These are phyloP conservation scores for Gymnopilus junonius DNA, from an alignment of 768 basidiomycete species.

Conservation along the genomic window DNA sequence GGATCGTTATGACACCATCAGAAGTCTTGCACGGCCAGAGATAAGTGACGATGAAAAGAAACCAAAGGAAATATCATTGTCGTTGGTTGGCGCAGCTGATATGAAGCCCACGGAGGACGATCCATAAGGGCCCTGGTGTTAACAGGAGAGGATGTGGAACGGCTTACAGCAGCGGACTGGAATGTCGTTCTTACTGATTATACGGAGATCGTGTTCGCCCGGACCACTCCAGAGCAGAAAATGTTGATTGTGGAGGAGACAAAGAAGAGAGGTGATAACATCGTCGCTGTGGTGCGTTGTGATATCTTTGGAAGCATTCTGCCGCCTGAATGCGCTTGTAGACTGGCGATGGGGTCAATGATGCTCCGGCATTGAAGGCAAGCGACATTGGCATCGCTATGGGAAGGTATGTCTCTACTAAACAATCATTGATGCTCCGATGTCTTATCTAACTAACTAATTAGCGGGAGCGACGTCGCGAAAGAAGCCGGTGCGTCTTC, in stretches of 20 bases:
- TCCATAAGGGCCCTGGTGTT: slow-evolving; percentile 42
- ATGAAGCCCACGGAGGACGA: slow-evolving; percentile 43
- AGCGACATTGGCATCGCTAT: slow-evolving; percentile 68
- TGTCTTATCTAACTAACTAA: neutral
- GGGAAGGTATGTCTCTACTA: slow-evolving; percentile 41
- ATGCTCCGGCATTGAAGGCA: slow-evolving; percentile 60
- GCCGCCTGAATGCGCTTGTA: neutral
- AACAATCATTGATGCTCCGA: neutral
- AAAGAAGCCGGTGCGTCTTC: slow-evolving; percentile 51
- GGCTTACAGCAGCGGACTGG: slow-evolving; percentile 43
- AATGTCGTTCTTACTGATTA: slow-evolving; percentile 40
- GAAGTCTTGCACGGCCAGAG: neutral
- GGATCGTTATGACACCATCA: slow-evolving; percentile 33
- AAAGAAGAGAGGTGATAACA: slow-evolving; percentile 51
- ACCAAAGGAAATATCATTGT: neutral
- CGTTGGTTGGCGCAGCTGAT: slow-evolving; percentile 15
- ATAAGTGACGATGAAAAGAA: neutral
- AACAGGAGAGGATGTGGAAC: slow-evolving; percentile 47
- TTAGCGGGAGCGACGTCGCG: slow-evolving; percentile 48
- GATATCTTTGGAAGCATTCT: neutral
- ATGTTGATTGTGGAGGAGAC: slow-evolving; percentile 64
- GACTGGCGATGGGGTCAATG: slow-evolving; percentile 71
- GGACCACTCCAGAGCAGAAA: slow-evolving; percentile 69
- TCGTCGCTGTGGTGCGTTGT: slow-evolving; percentile 49
- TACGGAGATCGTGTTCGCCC: slow-evolving; percentile 61